Evolutionary conservation across 352 stramenopile genomes (phyloP).

Genomic region (Hyaloperonospora brassicae): DNA sequence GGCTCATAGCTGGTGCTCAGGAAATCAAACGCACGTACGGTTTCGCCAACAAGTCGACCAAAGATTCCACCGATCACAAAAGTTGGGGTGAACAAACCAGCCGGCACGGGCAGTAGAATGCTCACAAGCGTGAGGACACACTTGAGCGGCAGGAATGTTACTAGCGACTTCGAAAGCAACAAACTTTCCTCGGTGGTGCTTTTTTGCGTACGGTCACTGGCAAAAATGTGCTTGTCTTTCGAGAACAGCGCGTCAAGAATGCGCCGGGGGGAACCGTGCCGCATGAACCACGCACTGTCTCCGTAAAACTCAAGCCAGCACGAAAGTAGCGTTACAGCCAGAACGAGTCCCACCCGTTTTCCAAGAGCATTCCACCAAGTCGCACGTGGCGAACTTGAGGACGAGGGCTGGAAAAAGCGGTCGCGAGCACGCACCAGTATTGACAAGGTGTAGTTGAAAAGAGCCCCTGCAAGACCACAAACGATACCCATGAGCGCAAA

Average conservation of each 20-base stretch:
- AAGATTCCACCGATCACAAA: conserved; percentile 83
- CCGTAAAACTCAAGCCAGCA: conserved; percentile 74
- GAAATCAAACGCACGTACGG: conserved; percentile 54
- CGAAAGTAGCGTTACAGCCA: conserved; percentile 50
- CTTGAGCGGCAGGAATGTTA: conserved; percentile 76
- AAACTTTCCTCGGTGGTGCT: conserved; percentile 32
- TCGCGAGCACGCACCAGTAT: conserved; percentile 56
- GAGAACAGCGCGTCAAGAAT: conserved; percentile 66
- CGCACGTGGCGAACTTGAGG: conserved; percentile 6
- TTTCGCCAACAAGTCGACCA: conserved; percentile 68
- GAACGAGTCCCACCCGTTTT: conserved; percentile 53
- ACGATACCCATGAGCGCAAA: conserved; percentile 61
- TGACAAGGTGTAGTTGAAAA: conserved; percentile 67
- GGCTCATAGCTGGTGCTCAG: conserved; percentile 67
- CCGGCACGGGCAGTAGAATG: conserved; percentile 65
- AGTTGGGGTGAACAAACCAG: conserved; percentile 77
- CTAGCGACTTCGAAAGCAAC: conserved; percentile 61
- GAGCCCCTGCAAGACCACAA: conserved; percentile 55
- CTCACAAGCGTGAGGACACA: conserved; percentile 68
- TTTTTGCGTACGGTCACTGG: conserved; percentile 8
- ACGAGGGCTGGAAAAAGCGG: conserved; percentile 28
- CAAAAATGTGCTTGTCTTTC: conserved; percentile 50
- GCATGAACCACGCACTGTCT: conserved; percentile 73
- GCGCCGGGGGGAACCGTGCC: conserved; percentile 52
- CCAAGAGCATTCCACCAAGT: conserved; percentile 42